Evolutionary conservation across 2,329 filamentous ascomycete species (phyloP).

Genomic region (Cladosporium halotolerans): DNA sequence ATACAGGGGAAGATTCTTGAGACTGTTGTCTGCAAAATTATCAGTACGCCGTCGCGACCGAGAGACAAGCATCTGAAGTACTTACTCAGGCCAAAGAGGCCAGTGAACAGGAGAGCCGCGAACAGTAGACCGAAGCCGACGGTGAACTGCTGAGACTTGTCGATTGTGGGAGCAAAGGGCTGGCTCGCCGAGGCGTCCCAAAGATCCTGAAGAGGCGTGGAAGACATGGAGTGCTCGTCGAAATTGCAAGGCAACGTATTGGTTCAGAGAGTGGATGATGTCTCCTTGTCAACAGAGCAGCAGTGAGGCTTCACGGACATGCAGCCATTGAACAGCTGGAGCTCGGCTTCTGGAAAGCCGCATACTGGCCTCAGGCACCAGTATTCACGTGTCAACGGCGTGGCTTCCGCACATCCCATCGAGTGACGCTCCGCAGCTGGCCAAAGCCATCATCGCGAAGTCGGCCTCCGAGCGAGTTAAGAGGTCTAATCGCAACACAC

Average conservation of each 20-base stretch:
- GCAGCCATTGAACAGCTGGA: slow-evolving; percentile 9
- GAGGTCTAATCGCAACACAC: no score
- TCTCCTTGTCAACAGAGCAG: neutral
- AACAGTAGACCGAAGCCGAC: slow-evolving; percentile 72
- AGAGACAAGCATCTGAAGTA: neutral
- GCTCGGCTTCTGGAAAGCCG: slow-evolving; percentile 3
- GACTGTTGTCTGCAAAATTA: slow-evolving; percentile 63
- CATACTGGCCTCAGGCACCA: neutral
- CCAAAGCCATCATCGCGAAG: no score
- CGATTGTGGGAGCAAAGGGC: slow-evolving; percentile 73
- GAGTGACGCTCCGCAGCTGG: neutral
- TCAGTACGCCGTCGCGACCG: neutral
- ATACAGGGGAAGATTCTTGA: slow-evolving; percentile 68
- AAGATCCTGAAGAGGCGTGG: slow-evolving; percentile 71
- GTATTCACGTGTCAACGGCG: slow-evolving; percentile 3
- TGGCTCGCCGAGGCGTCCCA: slow-evolving; percentile 89
- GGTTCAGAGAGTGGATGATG: neutral
- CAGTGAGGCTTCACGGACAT: neutral
- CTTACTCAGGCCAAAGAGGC: slow-evolving; percentile 80
- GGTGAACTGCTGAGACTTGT: slow-evolving; percentile 77
- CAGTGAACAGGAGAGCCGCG: slow-evolving; percentile 62
- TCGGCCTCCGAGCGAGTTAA: no score
- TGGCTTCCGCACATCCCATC: neutral
- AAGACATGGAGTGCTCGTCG: slow-evolving; percentile 51
- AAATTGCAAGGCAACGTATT: neutral